phyloP scores from a whole-genome alignment of 2,329 filamentous ascomycete genomes.

The Sarocladium brachiariae region DNA sequence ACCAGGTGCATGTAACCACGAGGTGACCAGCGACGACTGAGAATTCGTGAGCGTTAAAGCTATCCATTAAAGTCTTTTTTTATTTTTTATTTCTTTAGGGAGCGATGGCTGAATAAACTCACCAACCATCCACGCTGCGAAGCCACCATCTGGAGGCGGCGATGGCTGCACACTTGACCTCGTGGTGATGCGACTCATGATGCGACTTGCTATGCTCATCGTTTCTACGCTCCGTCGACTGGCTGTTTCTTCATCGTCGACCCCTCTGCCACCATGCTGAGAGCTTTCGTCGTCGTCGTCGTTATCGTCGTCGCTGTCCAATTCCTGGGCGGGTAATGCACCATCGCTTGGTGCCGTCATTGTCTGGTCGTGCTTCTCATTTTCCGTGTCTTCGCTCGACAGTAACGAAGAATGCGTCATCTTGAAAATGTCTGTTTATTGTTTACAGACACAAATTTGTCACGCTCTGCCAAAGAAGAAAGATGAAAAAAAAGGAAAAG shows the following conservation, averaged over 20 bases:
- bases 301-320: not conserved
- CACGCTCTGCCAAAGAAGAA: too few relatives aligned
- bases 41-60: not conserved
- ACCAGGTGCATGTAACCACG: conserved; percentile 45
- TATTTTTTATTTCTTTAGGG: too few relatives aligned
- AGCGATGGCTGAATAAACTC: too few relatives aligned
- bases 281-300: not conserved
- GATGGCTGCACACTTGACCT: conserved; percentile 34
- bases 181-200: conserved; percentile 34
- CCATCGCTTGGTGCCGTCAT: not conserved
- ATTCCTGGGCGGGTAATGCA: conserved; percentile 3
- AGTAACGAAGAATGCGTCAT: not conserved
- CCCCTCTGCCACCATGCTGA: not conserved
- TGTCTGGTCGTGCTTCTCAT: not conserved
- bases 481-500: too few relatives aligned
- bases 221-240: conserved; percentile 8
- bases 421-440: too few relatives aligned
- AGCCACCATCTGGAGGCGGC: conserved; percentile 45
- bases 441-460: too few relatives aligned
- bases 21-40: conserved; percentile 29
- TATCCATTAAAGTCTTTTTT: too few relatives aligned
- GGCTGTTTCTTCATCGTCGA: conserved; percentile 8
- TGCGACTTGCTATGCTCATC: conserved; percentile 25
- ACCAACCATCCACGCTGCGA: conserved; percentile 32
- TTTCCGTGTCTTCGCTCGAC: conserved; percentile 1